phyloP scores from a whole-genome alignment of 805 yeast genomes.

The Brettanomyces bruxellensis region DNA sequence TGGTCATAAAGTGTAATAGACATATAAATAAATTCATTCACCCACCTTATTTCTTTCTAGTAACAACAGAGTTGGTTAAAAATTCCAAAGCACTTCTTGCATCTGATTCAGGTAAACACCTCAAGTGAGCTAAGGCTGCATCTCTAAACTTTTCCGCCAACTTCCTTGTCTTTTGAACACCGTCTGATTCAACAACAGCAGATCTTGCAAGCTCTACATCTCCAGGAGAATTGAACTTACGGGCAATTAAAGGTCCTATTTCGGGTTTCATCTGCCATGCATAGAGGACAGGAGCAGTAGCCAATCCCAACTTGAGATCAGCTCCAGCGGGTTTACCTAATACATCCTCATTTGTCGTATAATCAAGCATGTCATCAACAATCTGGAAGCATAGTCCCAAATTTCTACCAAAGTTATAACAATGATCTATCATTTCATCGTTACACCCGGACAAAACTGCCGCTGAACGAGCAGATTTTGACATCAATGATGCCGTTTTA shows the following conservation, averaged over 20 bases:
- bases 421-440: conserved; percentile 65
- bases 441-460: conserved; percentile 87
- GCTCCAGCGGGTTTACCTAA: conserved; percentile 96
- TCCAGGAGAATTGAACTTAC: conserved; percentile 74
- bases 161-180: conserved; percentile 65
- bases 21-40: no score
- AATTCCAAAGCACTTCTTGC: conserved; percentile 82
- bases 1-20: no score
- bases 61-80: conserved; percentile 72
- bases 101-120: conserved; percentile 77
- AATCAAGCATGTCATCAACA: conserved; percentile 93
- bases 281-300: conserved; percentile 91
- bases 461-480: conserved; percentile 87
- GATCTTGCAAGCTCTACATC: conserved; percentile 77
- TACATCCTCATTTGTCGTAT: conserved; percentile 75
- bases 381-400: conserved; percentile 93
- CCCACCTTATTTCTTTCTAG: conserved; percentile 58
- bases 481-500: conserved; percentile 90
- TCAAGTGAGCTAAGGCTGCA: conserved; percentile 63
- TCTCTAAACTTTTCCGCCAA: conserved; percentile 75
- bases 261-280: conserved; percentile 90
- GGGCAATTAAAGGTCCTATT: conserved; percentile 71
- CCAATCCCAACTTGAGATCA: conserved; percentile 85
- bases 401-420: conserved; percentile 88
- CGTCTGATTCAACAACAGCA: conserved; percentile 62